Conservation (phyloP, 805 yeast genomes). For the Saccharomyces mikatae region DNA sequence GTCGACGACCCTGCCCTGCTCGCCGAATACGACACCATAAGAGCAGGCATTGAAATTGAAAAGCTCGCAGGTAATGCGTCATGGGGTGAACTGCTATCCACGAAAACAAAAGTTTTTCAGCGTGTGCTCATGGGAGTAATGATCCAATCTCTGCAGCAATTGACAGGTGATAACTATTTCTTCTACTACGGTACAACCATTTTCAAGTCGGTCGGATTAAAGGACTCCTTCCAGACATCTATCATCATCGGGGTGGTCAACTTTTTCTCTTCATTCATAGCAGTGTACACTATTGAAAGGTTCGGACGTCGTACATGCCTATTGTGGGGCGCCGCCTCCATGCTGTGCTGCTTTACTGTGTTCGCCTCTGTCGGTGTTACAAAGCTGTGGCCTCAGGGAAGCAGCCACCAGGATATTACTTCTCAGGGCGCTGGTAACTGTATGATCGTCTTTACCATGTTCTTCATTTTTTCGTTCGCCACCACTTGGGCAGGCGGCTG, state of each 20-base stretch:
- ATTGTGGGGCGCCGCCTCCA: slow-evolving; percentile 41
- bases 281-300: slow-evolving; percentile 42
- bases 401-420: slow-evolving; percentile 28
- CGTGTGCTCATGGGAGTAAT: slow-evolving; percentile 43
- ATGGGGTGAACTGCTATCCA: slow-evolving; percentile 57
- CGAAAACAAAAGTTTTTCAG: slow-evolving; percentile 52
- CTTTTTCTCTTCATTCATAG: slow-evolving; percentile 46
- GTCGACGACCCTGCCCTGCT: slow-evolving; percentile 46
- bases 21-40: slow-evolving; percentile 48
- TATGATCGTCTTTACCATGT: slow-evolving; percentile 62
- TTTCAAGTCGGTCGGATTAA: slow-evolving; percentile 52
- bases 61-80: slow-evolving; percentile 53
- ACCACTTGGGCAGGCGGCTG: slow-evolving; percentile 68
- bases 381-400: slow-evolving; percentile 33
- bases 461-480: slow-evolving; percentile 63
- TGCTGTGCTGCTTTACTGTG: slow-evolving; percentile 37
- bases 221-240: slow-evolving; percentile 50
- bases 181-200: slow-evolving; percentile 59
- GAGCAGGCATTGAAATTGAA: slow-evolving; percentile 55
- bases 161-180: slow-evolving; percentile 59
- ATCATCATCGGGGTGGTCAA: slow-evolving; percentile 52
- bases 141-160: slow-evolving; percentile 56
- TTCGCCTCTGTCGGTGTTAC: slow-evolving; percentile 58
- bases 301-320: slow-evolving; percentile 45
- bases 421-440: slow-evolving; percentile 53